A percentile compares a stretch with the other conserved stretches of the same genome.
Conservation (phyloP, 768 basidiomycete species). For the Agrocybe pediades region DNA sequence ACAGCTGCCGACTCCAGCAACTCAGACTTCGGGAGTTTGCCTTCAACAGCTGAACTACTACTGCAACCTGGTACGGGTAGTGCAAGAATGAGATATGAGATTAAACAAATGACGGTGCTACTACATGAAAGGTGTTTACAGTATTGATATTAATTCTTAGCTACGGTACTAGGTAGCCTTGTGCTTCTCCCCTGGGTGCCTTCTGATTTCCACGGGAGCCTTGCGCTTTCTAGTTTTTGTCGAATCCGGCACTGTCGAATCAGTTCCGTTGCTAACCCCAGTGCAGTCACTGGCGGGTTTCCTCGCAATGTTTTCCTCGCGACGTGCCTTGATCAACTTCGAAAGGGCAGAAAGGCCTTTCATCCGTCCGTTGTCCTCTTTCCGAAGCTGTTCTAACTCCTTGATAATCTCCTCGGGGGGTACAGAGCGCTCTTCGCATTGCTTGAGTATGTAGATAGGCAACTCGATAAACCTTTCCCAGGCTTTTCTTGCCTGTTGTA, state of each 20-base stretch:
- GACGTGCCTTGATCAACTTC: background rate
- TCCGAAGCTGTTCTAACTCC: conserved; percentile 4
- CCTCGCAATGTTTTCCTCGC: too few species aligned
- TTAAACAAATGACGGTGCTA: too few species aligned
- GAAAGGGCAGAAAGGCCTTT: conserved; percentile 4
- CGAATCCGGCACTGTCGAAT: background rate
- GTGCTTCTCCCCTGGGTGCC: background rate
- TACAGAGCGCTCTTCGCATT: background rate
- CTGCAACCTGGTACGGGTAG: background rate
- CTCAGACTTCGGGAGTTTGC: too few species aligned
- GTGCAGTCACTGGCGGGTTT: too few species aligned
- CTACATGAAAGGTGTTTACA: too few species aligned
- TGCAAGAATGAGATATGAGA: too few species aligned
- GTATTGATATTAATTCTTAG: background rate
- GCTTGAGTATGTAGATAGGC: conserved; percentile 19
- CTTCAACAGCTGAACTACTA: too few species aligned
- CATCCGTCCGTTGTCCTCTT: background rate
- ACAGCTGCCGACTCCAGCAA: too few species aligned
- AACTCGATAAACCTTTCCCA: conserved; percentile 26
- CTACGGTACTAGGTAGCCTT: background rate
- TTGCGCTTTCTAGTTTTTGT: background rate
- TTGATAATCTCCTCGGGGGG: conserved; percentile 3
- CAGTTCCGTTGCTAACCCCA: too few species aligned
- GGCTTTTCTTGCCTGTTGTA: conserved; percentile 14
- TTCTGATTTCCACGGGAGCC: background rate